phyloP scores from a whole-genome alignment of 208 protist species.

The Willaertia magna region DNA sequence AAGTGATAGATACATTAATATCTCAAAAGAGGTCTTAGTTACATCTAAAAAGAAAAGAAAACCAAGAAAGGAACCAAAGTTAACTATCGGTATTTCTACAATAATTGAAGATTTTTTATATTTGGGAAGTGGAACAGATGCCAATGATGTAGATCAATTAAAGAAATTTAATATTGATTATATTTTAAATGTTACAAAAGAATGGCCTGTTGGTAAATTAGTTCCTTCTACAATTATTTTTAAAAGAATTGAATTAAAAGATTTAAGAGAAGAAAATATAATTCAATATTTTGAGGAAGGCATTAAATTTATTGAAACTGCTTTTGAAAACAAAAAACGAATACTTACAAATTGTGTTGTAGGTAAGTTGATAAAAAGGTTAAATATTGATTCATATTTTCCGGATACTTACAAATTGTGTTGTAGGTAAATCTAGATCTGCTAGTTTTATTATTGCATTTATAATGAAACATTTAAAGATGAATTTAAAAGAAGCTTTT shows the following conservation, averaged over 20 bases:
- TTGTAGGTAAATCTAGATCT: background rate
- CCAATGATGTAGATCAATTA: background rate
- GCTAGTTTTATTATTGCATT: background rate
- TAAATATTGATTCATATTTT: background rate
- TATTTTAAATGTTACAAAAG: background rate
- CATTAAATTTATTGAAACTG: background rate
- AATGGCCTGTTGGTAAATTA: background rate
- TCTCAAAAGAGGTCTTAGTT: no score
- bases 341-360: background rate
- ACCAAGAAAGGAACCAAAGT: background rate
- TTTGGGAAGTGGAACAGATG: background rate
- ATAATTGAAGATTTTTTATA: background rate
- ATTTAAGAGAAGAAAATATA: background rate
- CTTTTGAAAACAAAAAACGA: background rate
- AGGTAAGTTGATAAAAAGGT: no score
- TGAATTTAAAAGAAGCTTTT: background rate
- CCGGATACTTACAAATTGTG: background rate
- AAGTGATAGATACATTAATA: background rate
- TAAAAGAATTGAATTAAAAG: background rate
- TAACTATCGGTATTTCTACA: background rate
- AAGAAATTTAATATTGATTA: background rate
- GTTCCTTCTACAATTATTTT: background rate
- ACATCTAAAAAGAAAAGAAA: background rate
- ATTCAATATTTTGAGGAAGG: background rate
- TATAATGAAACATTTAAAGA: background rate